Percentiles rank a stretch among this genome's conserved stretches.
These are phyloP conservation scores for Chrysoporthe austroafricana DNA, from an alignment of 2,329 filamentous ascomycete genomes.

Conservation along the genomic window DNA sequence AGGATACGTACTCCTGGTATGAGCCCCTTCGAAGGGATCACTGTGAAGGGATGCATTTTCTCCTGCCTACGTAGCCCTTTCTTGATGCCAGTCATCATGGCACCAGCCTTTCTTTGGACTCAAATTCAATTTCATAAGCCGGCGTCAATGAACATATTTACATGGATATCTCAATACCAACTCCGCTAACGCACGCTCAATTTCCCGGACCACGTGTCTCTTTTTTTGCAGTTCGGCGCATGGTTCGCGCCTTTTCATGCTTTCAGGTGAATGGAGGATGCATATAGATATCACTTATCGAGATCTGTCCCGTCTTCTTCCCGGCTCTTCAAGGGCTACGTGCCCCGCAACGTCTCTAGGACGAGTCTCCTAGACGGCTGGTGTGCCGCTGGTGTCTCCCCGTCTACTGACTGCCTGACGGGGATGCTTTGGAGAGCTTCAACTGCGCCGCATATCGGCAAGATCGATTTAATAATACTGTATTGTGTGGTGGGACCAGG, in stretches of 20 bases:
- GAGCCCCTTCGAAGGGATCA: not conserved
- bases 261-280: not conserved
- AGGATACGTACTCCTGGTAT: not conserved
- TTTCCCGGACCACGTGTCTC: not conserved
- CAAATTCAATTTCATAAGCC: not conserved
- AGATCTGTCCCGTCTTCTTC: not conserved
- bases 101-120: no score
- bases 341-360: not conserved
- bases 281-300: not conserved
- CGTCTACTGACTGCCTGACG: not conserved
- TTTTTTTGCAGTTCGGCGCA: not conserved
- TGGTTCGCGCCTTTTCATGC: not conserved
- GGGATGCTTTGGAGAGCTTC: not conserved
- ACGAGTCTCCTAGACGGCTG: not conserved
- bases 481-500: not conserved
- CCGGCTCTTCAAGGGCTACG: not conserved
- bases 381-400: not conserved
- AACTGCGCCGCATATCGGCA: not conserved
- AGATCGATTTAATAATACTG: not conserved
- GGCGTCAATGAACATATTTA: constrained; percentile 2
- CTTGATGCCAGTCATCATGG: not conserved
- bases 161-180: constrained; percentile 3
- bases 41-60: not conserved
- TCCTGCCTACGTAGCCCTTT: not conserved
- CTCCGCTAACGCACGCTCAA: not conserved